Evolutionary conservation across 768 basidiomycete genomes (phyloP).

Genomic region (Pisolithus tinctorius): DNA sequence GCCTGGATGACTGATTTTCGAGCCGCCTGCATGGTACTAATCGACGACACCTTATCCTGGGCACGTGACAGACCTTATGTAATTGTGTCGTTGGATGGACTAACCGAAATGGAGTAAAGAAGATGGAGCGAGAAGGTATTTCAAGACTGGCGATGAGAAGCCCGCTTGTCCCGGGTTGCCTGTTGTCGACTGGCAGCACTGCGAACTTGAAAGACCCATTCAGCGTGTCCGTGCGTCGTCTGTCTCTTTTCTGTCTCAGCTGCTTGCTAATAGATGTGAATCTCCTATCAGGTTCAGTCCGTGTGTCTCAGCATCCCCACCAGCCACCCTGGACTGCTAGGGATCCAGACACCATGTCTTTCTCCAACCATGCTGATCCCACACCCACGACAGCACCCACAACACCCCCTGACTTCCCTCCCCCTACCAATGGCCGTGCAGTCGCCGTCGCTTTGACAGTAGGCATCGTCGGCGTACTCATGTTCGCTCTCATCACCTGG

Average conservation of each 20-base stretch:
- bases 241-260: no score
- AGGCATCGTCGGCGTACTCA: constrained; percentile 17
- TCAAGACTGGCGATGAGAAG: no score
- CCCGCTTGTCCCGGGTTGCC: no score
- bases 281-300: no score
- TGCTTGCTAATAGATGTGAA: no score
- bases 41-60: constrained; percentile 18
- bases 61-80: constrained; percentile 24
- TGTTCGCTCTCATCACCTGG: constrained; percentile 20
- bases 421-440: constrained; percentile 10
- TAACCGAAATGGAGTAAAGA: neutral
- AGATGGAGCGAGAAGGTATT: no score
- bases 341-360: constrained; percentile 3
- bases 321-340: no score
- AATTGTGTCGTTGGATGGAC: neutral
- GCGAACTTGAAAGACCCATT: no score
- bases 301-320: no score
- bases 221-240: neutral
- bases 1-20: constrained; percentile 52
- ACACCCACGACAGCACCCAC: constrained; percentile 5
- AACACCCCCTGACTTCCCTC: constrained; percentile 9
- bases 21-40: neutral
- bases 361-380: constrained; percentile 3
- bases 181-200: no score
- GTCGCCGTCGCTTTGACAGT: constrained; percentile 23